A percentile compares a stretch with the other conserved stretches of the same genome.
These are phyloP conservation scores for Calophaca sinica DNA, from an alignment of 306 rosid species.

Conservation along the genomic window DNA sequence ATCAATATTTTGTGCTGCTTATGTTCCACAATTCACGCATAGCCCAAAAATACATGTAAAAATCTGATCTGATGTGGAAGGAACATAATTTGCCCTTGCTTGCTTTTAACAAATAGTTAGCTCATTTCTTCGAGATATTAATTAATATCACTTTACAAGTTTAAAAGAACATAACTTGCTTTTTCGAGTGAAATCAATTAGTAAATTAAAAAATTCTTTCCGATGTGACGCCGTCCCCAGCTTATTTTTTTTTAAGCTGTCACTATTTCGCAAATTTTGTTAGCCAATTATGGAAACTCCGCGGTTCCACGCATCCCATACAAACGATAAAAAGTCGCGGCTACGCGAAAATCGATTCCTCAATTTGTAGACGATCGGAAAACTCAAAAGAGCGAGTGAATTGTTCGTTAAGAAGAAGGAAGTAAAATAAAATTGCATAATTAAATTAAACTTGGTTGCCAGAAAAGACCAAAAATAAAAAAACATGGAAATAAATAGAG, in stretches of 20 bases:
- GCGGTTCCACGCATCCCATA: background rate
- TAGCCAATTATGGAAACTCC: constrained; percentile 42
- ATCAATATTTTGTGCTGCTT: background rate
- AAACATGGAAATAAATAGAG: background rate
- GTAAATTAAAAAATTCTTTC: constrained; percentile 9
- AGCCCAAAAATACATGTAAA: background rate
- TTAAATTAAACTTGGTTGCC: background rate
- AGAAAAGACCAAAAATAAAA: constrained; percentile 1
- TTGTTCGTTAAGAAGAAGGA: background rate
- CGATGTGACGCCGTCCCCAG: constrained; percentile 25
- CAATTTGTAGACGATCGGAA: background rate
- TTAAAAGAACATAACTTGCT: constrained; percentile 21
- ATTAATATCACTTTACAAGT: constrained; percentile 16
- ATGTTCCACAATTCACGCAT: constrained; percentile 40
- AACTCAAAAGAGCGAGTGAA: background rate
- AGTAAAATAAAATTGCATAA: background rate
- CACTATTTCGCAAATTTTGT: background rate
- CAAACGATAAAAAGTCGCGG: background rate
- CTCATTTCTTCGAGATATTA: constrained; percentile 2
- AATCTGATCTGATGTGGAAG: constrained; percentile 45
- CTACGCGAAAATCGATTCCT: background rate
- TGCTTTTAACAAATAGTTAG: constrained; percentile 13
- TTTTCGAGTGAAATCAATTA: constrained; percentile 10
- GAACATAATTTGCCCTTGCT: constrained; percentile 20
- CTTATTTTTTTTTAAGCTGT: background rate